Evolutionary conservation across 2,329 filamentous ascomycete species (phyloP).

Genomic region (Dactylellina drechsleri): DNA sequence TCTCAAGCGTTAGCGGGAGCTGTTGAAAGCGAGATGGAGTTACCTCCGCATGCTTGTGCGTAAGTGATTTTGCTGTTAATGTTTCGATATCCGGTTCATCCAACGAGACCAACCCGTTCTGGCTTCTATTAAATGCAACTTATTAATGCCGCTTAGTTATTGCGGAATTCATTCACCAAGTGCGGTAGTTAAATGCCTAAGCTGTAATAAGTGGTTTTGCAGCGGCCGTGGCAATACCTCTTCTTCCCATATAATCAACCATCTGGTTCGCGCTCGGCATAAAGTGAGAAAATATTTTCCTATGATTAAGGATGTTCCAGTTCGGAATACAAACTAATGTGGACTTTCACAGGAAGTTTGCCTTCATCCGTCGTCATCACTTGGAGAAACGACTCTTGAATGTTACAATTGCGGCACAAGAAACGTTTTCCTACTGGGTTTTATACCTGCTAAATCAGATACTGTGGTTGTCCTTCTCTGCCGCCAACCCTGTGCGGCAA

Average conservation of each 20-base stretch:
- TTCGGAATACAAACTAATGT: not conserved
- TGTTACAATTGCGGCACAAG: constrained; percentile 99
- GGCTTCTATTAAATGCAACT: too few relatives aligned
- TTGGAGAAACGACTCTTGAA: constrained; percentile 95
- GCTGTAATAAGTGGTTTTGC: constrained; percentile 99
- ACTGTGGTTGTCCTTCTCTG: constrained; percentile 97
- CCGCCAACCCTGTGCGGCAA: constrained; percentile 93
- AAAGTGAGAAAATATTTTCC: constrained; percentile 66
- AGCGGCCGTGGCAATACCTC: constrained; percentile 95
- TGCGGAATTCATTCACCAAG: constrained; percentile 96
- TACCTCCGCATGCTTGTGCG: constrained; percentile 95
- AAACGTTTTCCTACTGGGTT: constrained; percentile 96
- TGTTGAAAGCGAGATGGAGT: constrained; percentile 75
- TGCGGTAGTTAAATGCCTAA: constrained; percentile 94
- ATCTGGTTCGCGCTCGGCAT: constrained; percentile 94
- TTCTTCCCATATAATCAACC: constrained; percentile 97
- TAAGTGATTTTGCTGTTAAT: constrained; percentile 66
- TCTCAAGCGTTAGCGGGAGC: constrained; percentile 62
- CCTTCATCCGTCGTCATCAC: constrained; percentile 88
- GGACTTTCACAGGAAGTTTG: constrained; percentile 76
- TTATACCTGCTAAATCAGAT: constrained; percentile 98
- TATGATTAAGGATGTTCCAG: not conserved
- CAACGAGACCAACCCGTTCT: not conserved
- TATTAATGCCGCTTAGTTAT: constrained; percentile 69
- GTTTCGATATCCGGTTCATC: too few relatives aligned